Percentiles rank a stretch among this genome's conserved stretches.
Evolutionary conservation across 257 asterid species (phyloP).

Genomic region (Rhazya stricta): DNA sequence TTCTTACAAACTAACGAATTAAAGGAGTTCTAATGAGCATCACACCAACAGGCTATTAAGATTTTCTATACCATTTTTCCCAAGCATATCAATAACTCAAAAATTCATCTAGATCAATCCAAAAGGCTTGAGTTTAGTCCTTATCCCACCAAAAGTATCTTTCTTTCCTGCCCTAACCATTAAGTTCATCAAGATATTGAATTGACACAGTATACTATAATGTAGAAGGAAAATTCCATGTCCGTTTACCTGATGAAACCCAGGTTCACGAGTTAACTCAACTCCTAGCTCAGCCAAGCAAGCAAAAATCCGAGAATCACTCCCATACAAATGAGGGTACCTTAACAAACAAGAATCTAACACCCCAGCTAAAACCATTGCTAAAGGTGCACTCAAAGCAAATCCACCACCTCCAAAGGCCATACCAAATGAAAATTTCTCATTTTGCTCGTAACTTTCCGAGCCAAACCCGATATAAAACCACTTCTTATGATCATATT

Average conservation of each 20-base stretch:
- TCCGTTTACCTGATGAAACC: constrained; percentile 69
- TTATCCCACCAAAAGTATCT: not conserved
- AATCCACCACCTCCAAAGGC: constrained; percentile 88
- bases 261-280: constrained; percentile 54
- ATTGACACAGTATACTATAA: not conserved
- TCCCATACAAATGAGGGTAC: constrained; percentile 69
- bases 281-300: constrained; percentile 84
- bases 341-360: constrained; percentile 62
- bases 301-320: constrained; percentile 74
- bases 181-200: not conserved
- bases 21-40: not conserved
- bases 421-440: constrained; percentile 58
- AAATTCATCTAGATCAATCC: not conserved
- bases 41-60: not conserved
- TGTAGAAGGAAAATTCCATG: not conserved
- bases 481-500: constrained; percentile 56
- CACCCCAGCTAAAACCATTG: constrained; percentile 54
- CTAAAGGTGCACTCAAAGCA: constrained; percentile 70
- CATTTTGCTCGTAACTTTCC: constrained; percentile 73
- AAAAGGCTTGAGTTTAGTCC: not conserved
- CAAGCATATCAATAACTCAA: not conserved
- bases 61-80: not conserved
- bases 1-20: not conserved
- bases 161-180: not conserved
- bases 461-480: constrained; percentile 55